phyloP scores from a whole-genome alignment of 495 filamentous ascomycete species.

The Podospora pseudoanserina region DNA sequence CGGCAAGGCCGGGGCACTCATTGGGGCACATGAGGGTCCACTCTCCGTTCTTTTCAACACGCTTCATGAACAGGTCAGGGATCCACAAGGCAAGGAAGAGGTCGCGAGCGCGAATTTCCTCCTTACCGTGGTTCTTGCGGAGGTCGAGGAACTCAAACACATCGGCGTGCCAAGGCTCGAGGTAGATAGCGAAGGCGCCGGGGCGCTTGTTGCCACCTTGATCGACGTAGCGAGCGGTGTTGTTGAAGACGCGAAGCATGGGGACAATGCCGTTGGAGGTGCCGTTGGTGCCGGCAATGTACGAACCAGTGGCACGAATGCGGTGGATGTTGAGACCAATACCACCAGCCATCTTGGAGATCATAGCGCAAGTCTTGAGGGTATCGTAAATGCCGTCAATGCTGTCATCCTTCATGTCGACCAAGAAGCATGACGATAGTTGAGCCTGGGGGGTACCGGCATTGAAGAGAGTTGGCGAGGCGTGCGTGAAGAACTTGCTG shows the following conservation, averaged over 20 bases:
- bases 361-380: slow-evolving; percentile 98
- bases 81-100: slow-evolving; percentile 98
- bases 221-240: slow-evolving; percentile 96
- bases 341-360: slow-evolving; percentile 97
- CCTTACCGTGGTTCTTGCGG: slow-evolving; percentile 98
- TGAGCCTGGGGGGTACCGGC: slow-evolving; percentile 92
- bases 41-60: slow-evolving; percentile 88
- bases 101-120: slow-evolving; percentile 94
- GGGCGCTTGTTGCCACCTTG: slow-evolving; percentile 99
- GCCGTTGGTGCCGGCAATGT: slow-evolving; percentile 96
- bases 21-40: slow-evolving; percentile 98
- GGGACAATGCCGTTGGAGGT: slow-evolving; percentile 96
- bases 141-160: slow-evolving; percentile 96
- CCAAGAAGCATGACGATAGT: slow-evolving; percentile 93
- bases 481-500: slow-evolving; percentile 94
- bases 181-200: slow-evolving; percentile 96
- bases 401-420: slow-evolving; percentile 98
- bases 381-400: slow-evolving; percentile 99
- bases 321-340: slow-evolving; percentile 94
- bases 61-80: slow-evolving; percentile 98
- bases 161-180: slow-evolving; percentile 99
- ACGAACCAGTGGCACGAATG: slow-evolving; percentile 93
- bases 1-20: slow-evolving; percentile 89
- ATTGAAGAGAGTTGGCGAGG: slow-evolving; percentile 96
- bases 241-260: slow-evolving; percentile 98